Evolutionary conservation across 2,329 filamentous ascomycete species (phyloP).

Genomic region (Epichloe sibirici): DNA sequence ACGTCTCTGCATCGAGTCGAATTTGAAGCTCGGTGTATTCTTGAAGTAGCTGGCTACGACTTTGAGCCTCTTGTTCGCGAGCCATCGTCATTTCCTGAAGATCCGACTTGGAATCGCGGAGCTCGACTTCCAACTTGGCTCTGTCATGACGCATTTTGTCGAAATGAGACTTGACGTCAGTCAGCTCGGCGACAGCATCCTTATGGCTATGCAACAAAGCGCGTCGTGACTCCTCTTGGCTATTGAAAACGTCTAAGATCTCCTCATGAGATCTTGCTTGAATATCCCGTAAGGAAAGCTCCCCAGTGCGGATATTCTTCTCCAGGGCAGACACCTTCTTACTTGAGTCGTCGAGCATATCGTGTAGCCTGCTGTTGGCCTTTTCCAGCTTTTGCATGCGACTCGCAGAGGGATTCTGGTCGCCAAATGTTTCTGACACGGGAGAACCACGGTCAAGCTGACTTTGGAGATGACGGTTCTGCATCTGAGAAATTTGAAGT

Average conservation of each 20-base stretch:
- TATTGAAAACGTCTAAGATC: slow-evolving; percentile 82
- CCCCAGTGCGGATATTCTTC: slow-evolving; percentile 72
- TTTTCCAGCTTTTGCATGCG: slow-evolving; percentile 86
- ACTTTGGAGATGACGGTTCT: slow-evolving; percentile 82
- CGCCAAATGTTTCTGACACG: slow-evolving; percentile 52
- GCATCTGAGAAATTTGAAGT: slow-evolving; percentile 87
- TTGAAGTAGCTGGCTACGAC: slow-evolving; percentile 75
- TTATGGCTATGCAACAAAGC: slow-evolving; percentile 76
- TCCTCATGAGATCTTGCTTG: slow-evolving; percentile 92
- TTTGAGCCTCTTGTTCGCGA: slow-evolving; percentile 77
- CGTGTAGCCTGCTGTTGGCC: slow-evolving; percentile 81
- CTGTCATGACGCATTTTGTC: slow-evolving; percentile 79
- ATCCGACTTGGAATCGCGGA: slow-evolving; percentile 74
- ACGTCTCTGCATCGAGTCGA: slow-evolving; percentile 76
- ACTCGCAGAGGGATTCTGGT: slow-evolving; percentile 66
- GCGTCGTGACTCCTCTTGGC: slow-evolving; percentile 79
- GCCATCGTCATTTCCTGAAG: slow-evolving; percentile 67
- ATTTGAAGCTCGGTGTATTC: slow-evolving; percentile 94
- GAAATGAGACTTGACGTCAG: slow-evolving; percentile 75
- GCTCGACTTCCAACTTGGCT: slow-evolving; percentile 68
- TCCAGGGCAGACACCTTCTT: slow-evolving; percentile 88
- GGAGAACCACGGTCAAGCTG: slow-evolving; percentile 64
- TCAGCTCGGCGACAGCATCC: slow-evolving; percentile 70
- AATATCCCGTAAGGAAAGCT: slow-evolving; percentile 79
- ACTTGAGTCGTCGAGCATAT: slow-evolving; percentile 85